Percentiles rank a stretch among this genome's conserved stretches.
These are phyloP conservation scores for Sanghuangporus baumii DNA, from an alignment of 1,284 basidiomycete species.

Conservation along the genomic window DNA sequence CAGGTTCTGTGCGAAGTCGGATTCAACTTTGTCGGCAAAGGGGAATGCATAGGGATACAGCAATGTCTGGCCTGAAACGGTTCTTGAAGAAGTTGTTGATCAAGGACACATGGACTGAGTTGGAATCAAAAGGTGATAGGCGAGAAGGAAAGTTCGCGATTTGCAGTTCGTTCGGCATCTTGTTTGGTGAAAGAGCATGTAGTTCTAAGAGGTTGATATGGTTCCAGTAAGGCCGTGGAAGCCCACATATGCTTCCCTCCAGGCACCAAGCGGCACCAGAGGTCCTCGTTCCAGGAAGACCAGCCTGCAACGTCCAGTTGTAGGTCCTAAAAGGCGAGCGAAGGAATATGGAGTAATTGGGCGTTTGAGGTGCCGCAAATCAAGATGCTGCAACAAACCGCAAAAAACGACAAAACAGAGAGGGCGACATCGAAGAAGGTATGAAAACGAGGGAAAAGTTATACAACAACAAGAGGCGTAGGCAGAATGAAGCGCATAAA, in stretches of 20 bases:
- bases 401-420: not conserved
- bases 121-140: not conserved
- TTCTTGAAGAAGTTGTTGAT: not conserved
- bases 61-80: not conserved
- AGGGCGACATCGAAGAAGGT: constrained; percentile 2
- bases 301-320: constrained; percentile 41
- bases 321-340: constrained; percentile 28
- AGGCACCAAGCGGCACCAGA: constrained; percentile 25
- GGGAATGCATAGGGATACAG: constrained; percentile 19
- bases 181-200: not conserved
- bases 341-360: not conserved
- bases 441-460: not conserved
- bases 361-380: not conserved
- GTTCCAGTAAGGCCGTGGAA: constrained; percentile 1
- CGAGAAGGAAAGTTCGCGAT: not conserved
- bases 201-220: not conserved
- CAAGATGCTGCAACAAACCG: not conserved
- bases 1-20: constrained; percentile 25
- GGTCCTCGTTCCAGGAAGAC: constrained; percentile 25
- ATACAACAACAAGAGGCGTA: constrained; percentile 3
- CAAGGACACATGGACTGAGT: not conserved
- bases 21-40: constrained; percentile 35
- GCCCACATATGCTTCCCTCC: constrained; percentile 23
- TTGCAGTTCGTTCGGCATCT: not conserved
- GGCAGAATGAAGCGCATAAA: constrained; percentile 13